Conservation (phyloP, 176 grass and related monocot genomes). For the Eleusine indica region DNA sequence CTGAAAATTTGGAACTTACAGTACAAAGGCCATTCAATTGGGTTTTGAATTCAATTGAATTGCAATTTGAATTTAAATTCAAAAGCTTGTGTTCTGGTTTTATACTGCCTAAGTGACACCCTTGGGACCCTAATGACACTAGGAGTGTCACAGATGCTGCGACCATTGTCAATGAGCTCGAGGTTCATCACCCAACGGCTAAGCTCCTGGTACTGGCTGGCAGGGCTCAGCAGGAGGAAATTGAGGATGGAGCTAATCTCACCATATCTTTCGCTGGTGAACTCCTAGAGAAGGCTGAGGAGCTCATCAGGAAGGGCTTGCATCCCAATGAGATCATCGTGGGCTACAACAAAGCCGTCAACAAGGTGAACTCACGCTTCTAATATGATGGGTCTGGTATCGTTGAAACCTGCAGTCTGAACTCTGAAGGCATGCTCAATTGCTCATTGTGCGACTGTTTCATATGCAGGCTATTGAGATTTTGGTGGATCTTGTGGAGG, state of each 20-base stretch:
- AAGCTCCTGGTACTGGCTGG: slow-evolving; percentile 81
- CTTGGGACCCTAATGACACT: too few species aligned
- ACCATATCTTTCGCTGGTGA: slow-evolving; percentile 92
- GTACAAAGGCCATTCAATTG: too few species aligned
- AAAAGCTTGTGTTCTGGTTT: too few species aligned
- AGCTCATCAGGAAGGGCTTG: slow-evolving; percentile 94
- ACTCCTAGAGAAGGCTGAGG: slow-evolving; percentile 84
- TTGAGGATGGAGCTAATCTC: slow-evolving; percentile 85
- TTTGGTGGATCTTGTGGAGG: slow-evolving; percentile 85
- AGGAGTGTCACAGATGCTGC: slow-evolving; percentile 45
- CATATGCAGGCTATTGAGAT: slow-evolving; percentile 54
- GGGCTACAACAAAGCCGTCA: slow-evolving; percentile 86
- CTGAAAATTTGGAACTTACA: too few species aligned
- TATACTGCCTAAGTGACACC: too few species aligned
- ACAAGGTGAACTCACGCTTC: slow-evolving; percentile 52
- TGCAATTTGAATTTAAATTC: too few species aligned
- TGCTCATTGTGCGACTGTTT: slow-evolving; percentile 22
- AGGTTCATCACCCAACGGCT: slow-evolving; percentile 90
- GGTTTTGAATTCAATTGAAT: too few species aligned
- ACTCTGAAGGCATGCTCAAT: background rate
- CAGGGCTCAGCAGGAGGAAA: slow-evolving; percentile 91
- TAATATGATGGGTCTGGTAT: background rate
- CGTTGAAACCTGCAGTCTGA: background rate
- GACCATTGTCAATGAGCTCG: slow-evolving; percentile 85
- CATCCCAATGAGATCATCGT: slow-evolving; percentile 97